A percentile compares a stretch with the other conserved stretches of the same genome.
Conservation (phyloP, 768 basidiomycete genomes). For the Boletus eberwhitei region DNA sequence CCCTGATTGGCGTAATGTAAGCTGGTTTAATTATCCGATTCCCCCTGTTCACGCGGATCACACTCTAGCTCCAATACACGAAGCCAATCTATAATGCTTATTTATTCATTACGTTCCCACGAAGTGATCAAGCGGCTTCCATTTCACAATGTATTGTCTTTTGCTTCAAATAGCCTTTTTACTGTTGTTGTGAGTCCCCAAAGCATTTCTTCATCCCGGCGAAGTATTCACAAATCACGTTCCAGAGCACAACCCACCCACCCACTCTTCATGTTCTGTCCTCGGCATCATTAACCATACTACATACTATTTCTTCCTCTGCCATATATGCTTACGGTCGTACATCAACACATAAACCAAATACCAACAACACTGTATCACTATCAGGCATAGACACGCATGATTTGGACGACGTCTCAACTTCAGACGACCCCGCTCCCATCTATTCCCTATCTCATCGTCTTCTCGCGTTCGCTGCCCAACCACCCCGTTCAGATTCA, state of each 20-base stretch:
- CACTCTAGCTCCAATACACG: slow-evolving; percentile 21
- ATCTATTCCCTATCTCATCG: slow-evolving; percentile 60
- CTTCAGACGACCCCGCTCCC: slow-evolving; percentile 36
- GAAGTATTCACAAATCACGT: not conserved
- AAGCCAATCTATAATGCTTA: slow-evolving; percentile 31
- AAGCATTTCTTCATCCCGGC: not conserved
- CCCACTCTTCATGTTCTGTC: slow-evolving; percentile 56
- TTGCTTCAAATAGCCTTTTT: slow-evolving; percentile 46
- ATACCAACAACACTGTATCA: slow-evolving; percentile 40
- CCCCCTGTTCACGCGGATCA: slow-evolving; percentile 2
- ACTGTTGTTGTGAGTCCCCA: slow-evolving; percentile 53
- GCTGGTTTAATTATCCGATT: slow-evolving; percentile 12
- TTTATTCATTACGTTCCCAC: slow-evolving; percentile 50
- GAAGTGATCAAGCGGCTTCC: slow-evolving; percentile 46
- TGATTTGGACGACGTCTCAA: slow-evolving; percentile 15
- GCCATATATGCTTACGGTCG: slow-evolving; percentile 45
- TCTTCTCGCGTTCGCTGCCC: slow-evolving; percentile 58
- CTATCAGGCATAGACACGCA: slow-evolving; percentile 33
- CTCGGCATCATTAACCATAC: slow-evolving; percentile 45
- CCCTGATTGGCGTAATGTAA: slow-evolving; percentile 35
- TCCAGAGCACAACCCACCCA: slow-evolving; percentile 57
- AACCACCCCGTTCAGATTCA: slow-evolving; percentile 28
- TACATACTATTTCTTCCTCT: slow-evolving; percentile 48
- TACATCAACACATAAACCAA: slow-evolving; percentile 31
- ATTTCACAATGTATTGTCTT: slow-evolving; percentile 41